Conservation (phyloP, 2,329 filamentous ascomycete species). For the Paracorniculantispora psalliotae region DNA sequence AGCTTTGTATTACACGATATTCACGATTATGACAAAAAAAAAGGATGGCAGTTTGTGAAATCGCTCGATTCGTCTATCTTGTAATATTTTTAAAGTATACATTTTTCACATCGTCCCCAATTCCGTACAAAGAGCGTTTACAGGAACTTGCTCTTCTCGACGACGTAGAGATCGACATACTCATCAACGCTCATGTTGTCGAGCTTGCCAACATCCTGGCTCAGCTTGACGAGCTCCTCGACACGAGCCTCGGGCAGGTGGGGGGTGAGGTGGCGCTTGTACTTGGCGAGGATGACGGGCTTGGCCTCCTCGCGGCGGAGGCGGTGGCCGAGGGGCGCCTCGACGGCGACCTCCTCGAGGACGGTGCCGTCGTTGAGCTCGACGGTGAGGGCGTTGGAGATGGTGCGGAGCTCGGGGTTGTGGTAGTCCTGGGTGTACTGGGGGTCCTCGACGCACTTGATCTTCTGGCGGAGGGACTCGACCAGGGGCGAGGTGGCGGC, state of each 20-base stretch:
- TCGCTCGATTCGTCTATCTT: slow-evolving; percentile 6
- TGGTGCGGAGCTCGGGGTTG: slow-evolving; percentile 85
- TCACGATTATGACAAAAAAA: background rate
- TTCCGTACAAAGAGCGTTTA: slow-evolving; percentile 19
- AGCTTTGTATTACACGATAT: background rate
- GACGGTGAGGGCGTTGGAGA: slow-evolving; percentile 94
- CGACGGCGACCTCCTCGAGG: slow-evolving; percentile 83
- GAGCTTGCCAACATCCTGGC: slow-evolving; percentile 67
- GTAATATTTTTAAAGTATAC: slow-evolving; percentile 4
- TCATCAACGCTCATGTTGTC: slow-evolving; percentile 82
- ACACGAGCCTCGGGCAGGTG: slow-evolving; percentile 76
- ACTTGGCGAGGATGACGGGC: slow-evolving; percentile 94
- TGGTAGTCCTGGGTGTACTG: slow-evolving; percentile 96
- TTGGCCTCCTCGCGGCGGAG: slow-evolving; percentile 93
- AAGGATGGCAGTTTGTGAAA: background rate
- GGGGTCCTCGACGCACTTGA: slow-evolving; percentile 93
- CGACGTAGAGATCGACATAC: slow-evolving; percentile 80
- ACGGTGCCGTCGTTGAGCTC: slow-evolving; percentile 91
- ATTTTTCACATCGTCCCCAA: background rate
- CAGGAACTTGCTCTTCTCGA: slow-evolving; percentile 58
- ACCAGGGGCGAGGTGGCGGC: slow-evolving; percentile 85
- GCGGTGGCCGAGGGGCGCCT: slow-evolving; percentile 90
- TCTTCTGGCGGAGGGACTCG: slow-evolving; percentile 87
- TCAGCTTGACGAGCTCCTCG: slow-evolving; percentile 75
- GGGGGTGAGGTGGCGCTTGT: slow-evolving; percentile 81